Base-by-base conservation (phyloP, 2,329 filamentous ascomycete genomes). In the Claviceps sp. region DNA sequence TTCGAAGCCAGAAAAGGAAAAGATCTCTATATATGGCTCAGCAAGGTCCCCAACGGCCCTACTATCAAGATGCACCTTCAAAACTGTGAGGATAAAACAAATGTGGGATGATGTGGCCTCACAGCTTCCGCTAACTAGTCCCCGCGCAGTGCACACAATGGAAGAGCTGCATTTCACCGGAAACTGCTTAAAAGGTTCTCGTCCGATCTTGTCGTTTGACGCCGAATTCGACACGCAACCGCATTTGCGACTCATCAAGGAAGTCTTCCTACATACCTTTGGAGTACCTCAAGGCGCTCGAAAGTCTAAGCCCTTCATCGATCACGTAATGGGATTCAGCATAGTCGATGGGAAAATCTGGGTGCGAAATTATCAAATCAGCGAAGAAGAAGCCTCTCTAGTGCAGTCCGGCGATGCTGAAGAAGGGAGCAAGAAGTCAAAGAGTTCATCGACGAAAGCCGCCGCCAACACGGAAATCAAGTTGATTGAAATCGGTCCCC, bases 101-200 rank as follows among this genome's bases (percentile, higher is more conserved):
- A 16, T 45, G 45, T 8, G 17, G 19, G 17, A 6, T 19, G 11
- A 19, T 19, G 8, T 13, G 16, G 26, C 22, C 30, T 50, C 16
- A 30, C 10, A 38, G 19, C 7, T 14, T 34, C 8, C 5, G 50
- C 64, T 67, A 59, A 69, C 52, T 14, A 17, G 17, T n/a, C 5
- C 7, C 8, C 17, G 24, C n/a, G 45, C 59, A 87, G 78, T 96
- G 64, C 90, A 96, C 71, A 96, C 91, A 10, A 95, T 94, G 88
- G 89, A 91, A 64, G 93, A 98, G 68, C 76, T 98, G 39, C 88
- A 95, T 64, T 97, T 98, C 68, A 90, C 89, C 16, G 93, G 93
- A 51, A 98, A 98, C 74, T 96, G 90, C 66, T 74, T 97, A 56
- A 96, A 95, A 71, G 93, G 93, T 54, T 93, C 88, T 30, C 77